Evolutionary conservation across 2,329 filamentous ascomycete genomes (phyloP).

Genomic region (Trichoderma harzianum): DNA sequence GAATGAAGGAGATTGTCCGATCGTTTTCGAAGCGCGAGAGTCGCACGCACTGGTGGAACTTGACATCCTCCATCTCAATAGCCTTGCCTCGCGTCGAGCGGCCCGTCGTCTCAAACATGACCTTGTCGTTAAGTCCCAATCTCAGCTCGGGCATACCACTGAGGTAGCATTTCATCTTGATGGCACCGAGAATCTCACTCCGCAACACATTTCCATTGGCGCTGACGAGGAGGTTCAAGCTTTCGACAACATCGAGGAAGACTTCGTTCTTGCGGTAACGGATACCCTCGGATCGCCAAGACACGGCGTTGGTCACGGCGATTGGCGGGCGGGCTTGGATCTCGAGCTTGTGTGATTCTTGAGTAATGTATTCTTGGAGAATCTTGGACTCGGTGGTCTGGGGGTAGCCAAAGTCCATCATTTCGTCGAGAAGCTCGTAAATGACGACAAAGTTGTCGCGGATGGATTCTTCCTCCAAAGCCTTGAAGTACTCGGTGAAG

Average conservation of each 20-base stretch:
- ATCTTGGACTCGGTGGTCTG: conserved; percentile 99
- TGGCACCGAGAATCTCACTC: conserved; percentile 91
- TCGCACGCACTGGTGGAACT: conserved; percentile 97
- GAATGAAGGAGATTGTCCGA: conserved; percentile 97
- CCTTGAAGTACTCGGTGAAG: conserved; percentile 99
- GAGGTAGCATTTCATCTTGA: conserved; percentile 99
- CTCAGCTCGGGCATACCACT: conserved; percentile 97
- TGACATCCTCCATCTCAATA: conserved; percentile 99
- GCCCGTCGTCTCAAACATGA: conserved; percentile 98
- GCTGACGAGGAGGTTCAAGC: conserved; percentile 90
- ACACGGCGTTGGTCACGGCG: conserved; percentile 96
- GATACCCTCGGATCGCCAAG: conserved; percentile 96
- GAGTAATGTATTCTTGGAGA: conserved; percentile 97
- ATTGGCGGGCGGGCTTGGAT: conserved; percentile 94
- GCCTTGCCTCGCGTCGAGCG: conserved; percentile 91
- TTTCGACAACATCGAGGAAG: conserved; percentile 96
- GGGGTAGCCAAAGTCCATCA: conserved; percentile 99
- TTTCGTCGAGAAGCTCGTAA: conserved; percentile 97
- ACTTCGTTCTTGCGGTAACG: conserved; percentile 99
- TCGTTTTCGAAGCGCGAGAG: conserved; percentile 97
- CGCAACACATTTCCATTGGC: conserved; percentile 92
- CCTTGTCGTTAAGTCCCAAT: conserved; percentile 95
- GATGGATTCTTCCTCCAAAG: conserved; percentile 96
- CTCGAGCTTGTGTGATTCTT: conserved; percentile 98
- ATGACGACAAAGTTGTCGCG: conserved; percentile 99